Percentiles rank a stretch among this genome's conserved stretches.
Conservation (phyloP, 768 basidiomycete species). For the Tulasnella sp. region DNA sequence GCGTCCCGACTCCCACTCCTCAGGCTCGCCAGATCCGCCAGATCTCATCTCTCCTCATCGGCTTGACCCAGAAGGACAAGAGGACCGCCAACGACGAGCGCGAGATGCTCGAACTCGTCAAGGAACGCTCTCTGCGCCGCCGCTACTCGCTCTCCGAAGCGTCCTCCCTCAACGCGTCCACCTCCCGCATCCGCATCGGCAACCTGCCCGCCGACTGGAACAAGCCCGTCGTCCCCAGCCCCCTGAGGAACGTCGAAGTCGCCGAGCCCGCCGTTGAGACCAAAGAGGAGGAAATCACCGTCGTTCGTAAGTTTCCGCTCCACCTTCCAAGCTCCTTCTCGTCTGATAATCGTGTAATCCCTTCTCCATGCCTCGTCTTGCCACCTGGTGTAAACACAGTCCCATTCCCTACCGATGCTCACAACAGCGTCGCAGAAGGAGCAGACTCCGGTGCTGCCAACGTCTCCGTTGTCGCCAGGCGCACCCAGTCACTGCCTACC, state of each 20-base stretch:
- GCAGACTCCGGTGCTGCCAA: background rate
- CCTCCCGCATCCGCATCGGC: constrained; percentile 20
- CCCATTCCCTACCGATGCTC: constrained; percentile 11
- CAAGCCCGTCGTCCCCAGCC: constrained; percentile 12
- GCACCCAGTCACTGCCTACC: constrained; percentile 20
- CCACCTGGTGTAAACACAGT: background rate
- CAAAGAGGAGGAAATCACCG: constrained; percentile 5
- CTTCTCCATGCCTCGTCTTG: background rate
- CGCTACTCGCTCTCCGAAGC: constrained; percentile 31
- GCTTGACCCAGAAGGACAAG: constrained; percentile 24
- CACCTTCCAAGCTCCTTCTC: background rate
- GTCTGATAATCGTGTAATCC: constrained; percentile 3
- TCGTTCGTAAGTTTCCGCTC: background rate
- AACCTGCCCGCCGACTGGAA: constrained; percentile 8
- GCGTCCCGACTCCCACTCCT: constrained; percentile 28
- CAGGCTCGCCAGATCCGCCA: constrained; percentile 30
- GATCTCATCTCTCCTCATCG: constrained; percentile 28
- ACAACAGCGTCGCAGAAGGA: background rate
- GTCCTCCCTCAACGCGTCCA: constrained; percentile 16
- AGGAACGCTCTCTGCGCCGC: constrained; percentile 22
- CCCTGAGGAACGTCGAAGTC: constrained; percentile 17
- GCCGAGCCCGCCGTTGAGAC: background rate
- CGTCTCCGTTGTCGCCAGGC: constrained; percentile 13
- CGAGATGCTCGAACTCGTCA: constrained; percentile 32
- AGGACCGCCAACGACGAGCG: constrained; percentile 24